Percentiles rank a stretch among this genome's conserved stretches.
These are phyloP conservation scores for Termitomyces sp. DNA, from an alignment of 768 basidiomycete species.

Conservation along the genomic window DNA sequence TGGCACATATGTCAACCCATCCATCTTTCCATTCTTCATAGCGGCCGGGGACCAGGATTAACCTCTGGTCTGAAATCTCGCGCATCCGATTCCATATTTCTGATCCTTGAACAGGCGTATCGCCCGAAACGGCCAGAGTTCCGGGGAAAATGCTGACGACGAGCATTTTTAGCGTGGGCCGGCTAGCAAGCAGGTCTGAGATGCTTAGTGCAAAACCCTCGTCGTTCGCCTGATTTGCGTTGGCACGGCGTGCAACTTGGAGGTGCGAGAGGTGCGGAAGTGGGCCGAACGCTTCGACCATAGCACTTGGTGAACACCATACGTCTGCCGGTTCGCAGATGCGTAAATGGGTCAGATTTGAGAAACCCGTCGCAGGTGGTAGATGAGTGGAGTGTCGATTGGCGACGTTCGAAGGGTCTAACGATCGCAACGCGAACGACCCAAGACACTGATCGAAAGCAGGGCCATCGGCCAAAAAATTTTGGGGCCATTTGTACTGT, in stretches of 20 bases:
- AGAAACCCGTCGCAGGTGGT: slow-evolving; percentile 4
- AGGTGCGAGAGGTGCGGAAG: slow-evolving; percentile 33
- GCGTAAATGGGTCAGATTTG: slow-evolving; percentile 28
- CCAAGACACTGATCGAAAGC: slow-evolving; percentile 12
- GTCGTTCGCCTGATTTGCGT: slow-evolving; percentile 39
- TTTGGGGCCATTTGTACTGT: slow-evolving; percentile 14
- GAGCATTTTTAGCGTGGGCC: slow-evolving; percentile 25
- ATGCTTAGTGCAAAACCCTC: slow-evolving; percentile 28
- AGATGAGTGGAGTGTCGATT: neutral
- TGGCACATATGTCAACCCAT: slow-evolving; percentile 13
- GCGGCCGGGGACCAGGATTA: slow-evolving; percentile 18
- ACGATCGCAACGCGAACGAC: slow-evolving; percentile 24
- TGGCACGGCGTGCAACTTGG: slow-evolving; percentile 31
- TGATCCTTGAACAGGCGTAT: slow-evolving; percentile 15
- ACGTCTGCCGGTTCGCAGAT: slow-evolving; percentile 31
- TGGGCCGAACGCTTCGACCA: slow-evolving; percentile 26
- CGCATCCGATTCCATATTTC: slow-evolving; percentile 21
- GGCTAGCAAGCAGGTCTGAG: slow-evolving; percentile 19
- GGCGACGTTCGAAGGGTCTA: slow-evolving; percentile 13
- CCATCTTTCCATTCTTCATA: slow-evolving; percentile 20
- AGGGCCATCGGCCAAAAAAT: slow-evolving; percentile 11
- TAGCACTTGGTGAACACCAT: slow-evolving; percentile 29
- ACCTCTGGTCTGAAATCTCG: slow-evolving; percentile 18
- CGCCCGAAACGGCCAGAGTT: slow-evolving; percentile 4
- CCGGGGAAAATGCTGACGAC: slow-evolving; percentile 28